Conservation (phyloP, 2,329 filamentous ascomycete species). For the Fusarium sp. region DNA sequence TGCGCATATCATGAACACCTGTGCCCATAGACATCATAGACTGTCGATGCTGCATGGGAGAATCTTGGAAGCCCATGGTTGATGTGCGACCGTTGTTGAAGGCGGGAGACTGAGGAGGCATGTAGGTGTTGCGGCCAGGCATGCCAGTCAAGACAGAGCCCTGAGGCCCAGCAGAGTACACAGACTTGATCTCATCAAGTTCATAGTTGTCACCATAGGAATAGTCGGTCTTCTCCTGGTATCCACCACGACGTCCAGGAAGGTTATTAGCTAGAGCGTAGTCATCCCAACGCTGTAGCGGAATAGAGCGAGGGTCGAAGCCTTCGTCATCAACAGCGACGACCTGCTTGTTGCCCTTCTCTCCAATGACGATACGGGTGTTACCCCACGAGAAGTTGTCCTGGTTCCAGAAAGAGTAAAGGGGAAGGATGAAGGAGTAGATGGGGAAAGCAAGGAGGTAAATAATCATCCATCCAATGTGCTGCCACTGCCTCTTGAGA, state of each 20-base stretch:
- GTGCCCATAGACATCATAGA: slow-evolving; percentile 75
- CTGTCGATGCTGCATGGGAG: slow-evolving; percentile 67
- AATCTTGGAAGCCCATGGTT: slow-evolving; percentile 50
- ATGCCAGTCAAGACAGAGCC: slow-evolving; percentile 90
- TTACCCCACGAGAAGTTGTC: slow-evolving; percentile 99
- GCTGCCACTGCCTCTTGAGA: slow-evolving; percentile 96
- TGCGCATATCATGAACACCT: slow-evolving; percentile 56
- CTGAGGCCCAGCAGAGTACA: slow-evolving; percentile 91
- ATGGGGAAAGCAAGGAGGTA: slow-evolving; percentile 96
- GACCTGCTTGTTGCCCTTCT: slow-evolving; percentile 91
- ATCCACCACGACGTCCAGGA: slow-evolving; percentile 84
- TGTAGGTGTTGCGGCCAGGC: slow-evolving; percentile 75
- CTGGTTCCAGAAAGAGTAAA: slow-evolving; percentile 99
- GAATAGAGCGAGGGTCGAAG: slow-evolving; percentile 92
- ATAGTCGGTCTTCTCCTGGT: slow-evolving; percentile 70
- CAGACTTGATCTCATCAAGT: slow-evolving; percentile 97
- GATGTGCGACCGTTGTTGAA: slow-evolving; percentile 64
- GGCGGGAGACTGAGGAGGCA: slow-evolving; percentile 84
- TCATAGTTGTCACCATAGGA: slow-evolving; percentile 84
- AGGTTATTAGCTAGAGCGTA: slow-evolving; percentile 89
- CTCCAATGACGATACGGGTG: slow-evolving; percentile 95
- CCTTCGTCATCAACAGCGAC: slow-evolving; percentile 84
- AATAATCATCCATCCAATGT: slow-evolving; percentile 99
- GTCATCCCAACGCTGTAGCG: slow-evolving; percentile 96
- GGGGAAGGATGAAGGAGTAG: slow-evolving; percentile 87